Conservation (phyloP, 192 early-diverging fungal genomes). For the Entomortierella chlamydospora region DNA sequence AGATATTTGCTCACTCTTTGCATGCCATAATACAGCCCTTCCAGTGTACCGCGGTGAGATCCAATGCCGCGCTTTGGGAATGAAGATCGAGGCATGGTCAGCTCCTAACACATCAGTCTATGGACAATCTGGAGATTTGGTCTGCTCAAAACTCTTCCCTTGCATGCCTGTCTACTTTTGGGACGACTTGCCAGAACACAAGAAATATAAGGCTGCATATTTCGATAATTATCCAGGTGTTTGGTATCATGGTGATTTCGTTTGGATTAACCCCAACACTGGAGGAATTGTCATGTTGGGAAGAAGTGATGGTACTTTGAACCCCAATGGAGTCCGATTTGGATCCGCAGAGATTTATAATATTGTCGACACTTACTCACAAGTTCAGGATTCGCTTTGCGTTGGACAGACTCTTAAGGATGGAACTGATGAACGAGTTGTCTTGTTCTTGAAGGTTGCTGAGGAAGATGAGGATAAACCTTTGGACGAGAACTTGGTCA, state of each 20-base stretch:
- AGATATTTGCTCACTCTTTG: conserved; percentile 97
- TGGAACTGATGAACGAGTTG: conserved; percentile 89
- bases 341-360: conserved; percentile 96
- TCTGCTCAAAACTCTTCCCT: conserved; percentile 94
- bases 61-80: conserved; percentile 91
- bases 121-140: conserved; percentile 87
- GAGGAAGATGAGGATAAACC: conserved; percentile 67
- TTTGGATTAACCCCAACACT: conserved; percentile 83
- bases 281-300: conserved; percentile 97
- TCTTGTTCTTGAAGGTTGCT: conserved; percentile 91
- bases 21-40: conserved; percentile 87
- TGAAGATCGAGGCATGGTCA: conserved; percentile 95
- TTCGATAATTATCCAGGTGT: conserved; percentile 86
- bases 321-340: conserved; percentile 93
- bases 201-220: conserved; percentile 89
- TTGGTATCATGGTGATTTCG: conserved; percentile 98
- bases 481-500: conserved; percentile 72
- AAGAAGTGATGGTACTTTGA: conserved; percentile 90
- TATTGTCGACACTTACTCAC: conserved; percentile 83
- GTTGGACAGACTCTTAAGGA: conserved; percentile 86
- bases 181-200: conserved; percentile 73
- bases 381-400: conserved; percentile 87
- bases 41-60: conserved; percentile 96
- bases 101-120: conserved; percentile 70
- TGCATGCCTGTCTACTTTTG: conserved; percentile 98